Evolutionary conservation across 2,329 filamentous ascomycete genomes (phyloP), one percentile per base, ranked within the genome.

Genomic region (Phialophora chinensis): DNA sequence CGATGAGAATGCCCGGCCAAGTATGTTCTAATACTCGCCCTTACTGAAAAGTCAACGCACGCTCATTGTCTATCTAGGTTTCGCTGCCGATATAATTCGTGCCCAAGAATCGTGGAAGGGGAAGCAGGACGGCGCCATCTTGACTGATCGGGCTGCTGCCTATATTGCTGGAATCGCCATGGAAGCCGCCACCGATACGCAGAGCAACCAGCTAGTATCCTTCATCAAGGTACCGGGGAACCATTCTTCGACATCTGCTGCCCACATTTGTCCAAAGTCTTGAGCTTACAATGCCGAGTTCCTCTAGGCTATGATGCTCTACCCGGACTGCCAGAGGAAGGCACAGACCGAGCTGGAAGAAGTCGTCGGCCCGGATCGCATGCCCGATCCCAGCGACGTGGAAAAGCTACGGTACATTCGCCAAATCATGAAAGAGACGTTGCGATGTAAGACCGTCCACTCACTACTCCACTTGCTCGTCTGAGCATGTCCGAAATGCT

Each of bases 361-460:
- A 1, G 79, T 86, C 2, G 76, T 87, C 1, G 71, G 75, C 0
- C 5, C 10, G 8, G 63, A 78, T 14, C 78, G 85, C 1, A 77
- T 80, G 7, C 85, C 85, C 0, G 74, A 72, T 25, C 82, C 81
- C 73, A 78, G 81, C 38, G 85, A 88, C 69, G 77, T 79, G n/a
- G 74, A 78, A 0, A 74, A 76, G 1, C 72, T 88, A 8, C 85
- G 84, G 0, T 88, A 87, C 69, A 73, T 87, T 44, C 79, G 80
- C 17, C 82, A 82, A 1, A 77, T 85, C 11, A 79, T 86, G 25
- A 86, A 87, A 67, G 86, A 89, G 66, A 79, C 83, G 0, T 75
- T 87, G 11, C 80, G 86, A 2, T 87, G 86, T 62, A 62, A 4
- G 60, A 12, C 8, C 12, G 12, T 49, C 17, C 27, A 20, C 8